Percentiles rank a stretch among this genome's conserved stretches.
phyloP scores from a whole-genome alignment of 225 moss, liverwort and hornwort species.

The Lunularia cruciata region DNA sequence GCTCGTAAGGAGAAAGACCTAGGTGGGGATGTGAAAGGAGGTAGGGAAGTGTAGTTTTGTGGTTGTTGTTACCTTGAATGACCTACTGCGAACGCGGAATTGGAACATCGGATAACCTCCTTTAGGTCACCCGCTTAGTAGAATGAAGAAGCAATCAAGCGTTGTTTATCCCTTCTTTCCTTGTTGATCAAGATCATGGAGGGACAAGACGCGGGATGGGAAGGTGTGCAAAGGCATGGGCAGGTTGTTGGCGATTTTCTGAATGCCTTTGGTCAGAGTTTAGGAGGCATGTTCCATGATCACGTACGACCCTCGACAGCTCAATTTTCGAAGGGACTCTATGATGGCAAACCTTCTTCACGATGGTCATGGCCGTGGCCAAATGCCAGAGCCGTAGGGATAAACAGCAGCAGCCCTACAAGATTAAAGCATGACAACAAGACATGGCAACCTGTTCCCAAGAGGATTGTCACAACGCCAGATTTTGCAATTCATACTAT shows the following conservation, averaged over 20 bases:
- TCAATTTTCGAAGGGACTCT: constrained; percentile 28
- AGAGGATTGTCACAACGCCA: constrained; percentile 16
- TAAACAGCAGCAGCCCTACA: constrained; percentile 20
- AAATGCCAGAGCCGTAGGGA: constrained; percentile 5
- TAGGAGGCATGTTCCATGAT: constrained; percentile 61
- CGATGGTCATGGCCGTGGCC: constrained; percentile 33
- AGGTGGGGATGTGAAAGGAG: too few relatives aligned
- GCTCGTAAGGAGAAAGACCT: too few relatives aligned
- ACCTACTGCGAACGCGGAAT: too few relatives aligned
- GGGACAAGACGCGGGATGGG: constrained; percentile 58
- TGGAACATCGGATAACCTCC: too few relatives aligned
- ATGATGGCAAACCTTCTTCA: constrained; percentile 32
- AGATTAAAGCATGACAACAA: constrained; percentile 19
- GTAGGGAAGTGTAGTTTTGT: constrained; percentile 1
- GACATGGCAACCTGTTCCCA: constrained; percentile 24
- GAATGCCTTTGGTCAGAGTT: constrained; percentile 57
- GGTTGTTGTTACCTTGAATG: background rate
- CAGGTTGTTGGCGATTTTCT: constrained; percentile 58
- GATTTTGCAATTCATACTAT: constrained; percentile 16
- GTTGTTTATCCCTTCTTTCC: background rate
- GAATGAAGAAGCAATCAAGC: background rate
- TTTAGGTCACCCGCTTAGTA: background rate
- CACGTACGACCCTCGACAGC: constrained; percentile 49
- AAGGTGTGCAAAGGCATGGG: constrained; percentile 66
- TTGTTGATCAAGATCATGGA: constrained; percentile 31